Percentiles rank a stretch among this genome's conserved stretches.
phyloP scores from a whole-genome alignment of 345 rosid genomes.

The Citrus hindsii region DNA sequence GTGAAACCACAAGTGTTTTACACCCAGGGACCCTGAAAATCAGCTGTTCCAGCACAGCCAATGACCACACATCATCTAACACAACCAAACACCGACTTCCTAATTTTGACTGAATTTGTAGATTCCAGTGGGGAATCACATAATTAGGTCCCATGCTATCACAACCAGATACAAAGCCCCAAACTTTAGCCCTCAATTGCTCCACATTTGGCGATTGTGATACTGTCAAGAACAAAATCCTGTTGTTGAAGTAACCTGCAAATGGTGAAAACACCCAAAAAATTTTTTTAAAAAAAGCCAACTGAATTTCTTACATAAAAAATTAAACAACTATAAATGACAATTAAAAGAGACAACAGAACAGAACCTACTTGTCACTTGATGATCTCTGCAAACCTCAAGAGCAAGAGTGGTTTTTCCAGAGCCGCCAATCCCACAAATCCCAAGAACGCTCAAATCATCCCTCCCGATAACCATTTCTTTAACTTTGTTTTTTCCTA shows the following conservation, averaged over 20 bases:
- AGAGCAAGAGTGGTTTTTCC: constrained; percentile 87
- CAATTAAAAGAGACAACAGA: background rate
- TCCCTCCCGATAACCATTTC: constrained; percentile 59
- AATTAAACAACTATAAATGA: background rate
- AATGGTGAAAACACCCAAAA: background rate
- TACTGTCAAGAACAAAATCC: constrained; percentile 67
- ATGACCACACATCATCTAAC: constrained; percentile 87
- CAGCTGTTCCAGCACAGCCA: constrained; percentile 53
- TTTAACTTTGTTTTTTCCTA: constrained; percentile 69
- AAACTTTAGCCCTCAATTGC: constrained; percentile 38
- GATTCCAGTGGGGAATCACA: constrained; percentile 30
- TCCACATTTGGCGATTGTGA: constrained; percentile 81
- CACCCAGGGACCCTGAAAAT: constrained; percentile 49
- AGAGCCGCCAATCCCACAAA: constrained; percentile 80
- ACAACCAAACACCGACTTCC: constrained; percentile 45
- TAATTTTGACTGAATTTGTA: constrained; percentile 27
- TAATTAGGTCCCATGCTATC: constrained; percentile 24
- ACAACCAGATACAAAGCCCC: constrained; percentile 37
- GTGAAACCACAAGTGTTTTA: constrained; percentile 71
- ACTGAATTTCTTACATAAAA: background rate
- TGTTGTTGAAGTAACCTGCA: constrained; percentile 50
- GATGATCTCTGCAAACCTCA: constrained; percentile 57
- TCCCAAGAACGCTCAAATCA: constrained; percentile 43
- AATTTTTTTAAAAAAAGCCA: background rate
- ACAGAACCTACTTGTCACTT: constrained; percentile 53